Conservation (phyloP, 768 basidiomycete species). For the Fomitopsis pulvina region DNA sequence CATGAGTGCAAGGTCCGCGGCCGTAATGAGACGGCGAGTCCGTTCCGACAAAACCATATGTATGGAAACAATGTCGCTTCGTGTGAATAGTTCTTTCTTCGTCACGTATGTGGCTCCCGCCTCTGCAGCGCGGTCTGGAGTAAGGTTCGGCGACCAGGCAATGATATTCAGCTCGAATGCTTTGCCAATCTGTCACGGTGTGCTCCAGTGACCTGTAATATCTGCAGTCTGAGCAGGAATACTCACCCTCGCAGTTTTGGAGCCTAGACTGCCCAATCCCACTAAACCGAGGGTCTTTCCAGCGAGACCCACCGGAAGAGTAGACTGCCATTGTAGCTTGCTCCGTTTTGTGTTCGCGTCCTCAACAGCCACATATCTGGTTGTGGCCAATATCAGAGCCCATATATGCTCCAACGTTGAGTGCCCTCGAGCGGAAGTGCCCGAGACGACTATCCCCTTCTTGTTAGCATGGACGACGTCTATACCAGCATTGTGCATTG, state of each 20-base stretch:
- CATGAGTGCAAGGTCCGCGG: constrained; percentile 43
- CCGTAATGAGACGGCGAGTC: constrained; percentile 43
- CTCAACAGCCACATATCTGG: constrained; percentile 43
- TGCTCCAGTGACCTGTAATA: no score
- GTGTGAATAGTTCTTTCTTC: constrained; percentile 46
- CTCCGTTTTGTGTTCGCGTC: constrained; percentile 39
- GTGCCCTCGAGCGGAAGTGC: constrained; percentile 37
- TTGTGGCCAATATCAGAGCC: constrained; percentile 50
- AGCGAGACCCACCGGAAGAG: constrained; percentile 41
- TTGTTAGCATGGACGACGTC: constrained; percentile 39
- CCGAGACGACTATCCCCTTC: constrained; percentile 46
- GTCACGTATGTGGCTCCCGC: constrained; percentile 46
- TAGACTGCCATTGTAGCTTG: constrained; percentile 47
- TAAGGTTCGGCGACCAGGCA: constrained; percentile 63
- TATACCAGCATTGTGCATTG: constrained; percentile 40
- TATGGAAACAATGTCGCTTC: constrained; percentile 54
- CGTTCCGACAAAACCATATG: constrained; percentile 51
- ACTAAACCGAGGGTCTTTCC: constrained; percentile 55
- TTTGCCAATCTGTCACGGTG: constrained; percentile 39
- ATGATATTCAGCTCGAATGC: constrained; percentile 54
- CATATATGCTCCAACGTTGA: constrained; percentile 61
- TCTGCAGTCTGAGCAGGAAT: no score
- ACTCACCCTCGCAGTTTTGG: constrained; percentile 41
- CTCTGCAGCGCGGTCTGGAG: constrained; percentile 43
- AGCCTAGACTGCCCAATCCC: constrained; percentile 55